Evolutionary conservation across 805 yeast species (phyloP), one percentile per base, ranked within the genome.

Genomic region (Ogataea ramenticola): DNA sequence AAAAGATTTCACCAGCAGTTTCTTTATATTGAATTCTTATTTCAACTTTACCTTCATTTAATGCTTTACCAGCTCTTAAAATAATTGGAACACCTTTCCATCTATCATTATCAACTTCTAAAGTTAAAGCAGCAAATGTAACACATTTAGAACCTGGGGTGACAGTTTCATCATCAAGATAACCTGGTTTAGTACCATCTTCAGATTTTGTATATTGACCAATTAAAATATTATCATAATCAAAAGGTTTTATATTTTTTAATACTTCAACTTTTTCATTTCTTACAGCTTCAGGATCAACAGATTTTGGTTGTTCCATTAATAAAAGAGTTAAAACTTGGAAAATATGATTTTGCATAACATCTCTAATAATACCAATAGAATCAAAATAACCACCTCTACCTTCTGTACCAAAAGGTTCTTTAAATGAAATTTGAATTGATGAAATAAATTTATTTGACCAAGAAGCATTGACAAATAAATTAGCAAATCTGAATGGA

Each of bases 41-140:
- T 71, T 93, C 99, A 41, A 93, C 99, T 73, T 89, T 89, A 47
- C 91, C 85, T 58, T 83, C 90, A 64, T 91, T 88, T 48, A 93
- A 71, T n/a, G 98, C 96, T 70, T 93, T 93, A 59, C 99, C 99
- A 15, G 98, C 99, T 69, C 96, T 79, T 72, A 93, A 72, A 43
- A 93, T 82, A 60, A 93, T 79, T 44, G 99, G 99, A 38, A 93
- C 98, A 58, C 98, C 98, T 50, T 86, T 93, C 99, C 99, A 93
- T 61, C 97, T 80, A 67, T 93, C 98, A 65, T 90, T 93, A 57
- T 80, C 73, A 64, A 93, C 86, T 51, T 80, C 70, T 49, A 91
- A 60, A 20, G 82, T 77, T 46, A 93, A 60, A 3, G 96, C 96
- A 12, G 97, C 96, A 64, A 77, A 93, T 4, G 99, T 93, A 45